Evolutionary conservation across 495 filamentous ascomycete genomes (phyloP).

Genomic region (Penicillium maclennaniae): DNA sequence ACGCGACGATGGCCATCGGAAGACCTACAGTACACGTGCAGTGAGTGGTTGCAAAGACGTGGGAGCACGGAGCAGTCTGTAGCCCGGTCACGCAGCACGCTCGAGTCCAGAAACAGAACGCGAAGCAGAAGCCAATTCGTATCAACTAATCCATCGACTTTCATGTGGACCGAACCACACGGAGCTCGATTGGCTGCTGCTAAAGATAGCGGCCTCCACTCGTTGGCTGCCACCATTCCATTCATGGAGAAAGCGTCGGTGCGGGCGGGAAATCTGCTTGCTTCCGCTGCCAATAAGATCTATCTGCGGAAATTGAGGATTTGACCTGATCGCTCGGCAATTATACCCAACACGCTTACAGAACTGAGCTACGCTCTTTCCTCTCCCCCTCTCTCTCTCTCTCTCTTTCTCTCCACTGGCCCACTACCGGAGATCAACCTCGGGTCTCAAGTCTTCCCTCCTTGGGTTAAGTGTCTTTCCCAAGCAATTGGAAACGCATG

Average conservation of each 20-base stretch:
- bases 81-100: not conserved
- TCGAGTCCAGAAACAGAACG: conserved; percentile 14
- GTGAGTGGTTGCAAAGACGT: too few species aligned
- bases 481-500: conserved; percentile 17
- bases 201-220: conserved; percentile 25
- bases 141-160: conserved; percentile 1
- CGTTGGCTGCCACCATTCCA: not conserved
- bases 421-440: not conserved
- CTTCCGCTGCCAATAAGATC: conserved; percentile 19
- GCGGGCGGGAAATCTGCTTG: conserved; percentile 13
- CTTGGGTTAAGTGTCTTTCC: conserved; percentile 6
- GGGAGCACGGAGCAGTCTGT: not conserved
- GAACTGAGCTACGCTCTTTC: too few species aligned
- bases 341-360: too few species aligned
- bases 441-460: conserved; percentile 2
- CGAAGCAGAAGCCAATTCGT: not conserved
- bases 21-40: not conserved
- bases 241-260: conserved; percentile 12
- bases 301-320: conserved; percentile 11
- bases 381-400: too few species aligned
- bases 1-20: conserved; percentile 7
- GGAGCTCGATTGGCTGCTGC: conserved; percentile 21
- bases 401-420: not conserved
- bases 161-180: conserved; percentile 7
- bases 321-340: not conserved